These are phyloP conservation scores for Ajuga reptans DNA, from an alignment of 305 asterid species.

Conservation along the genomic window DNA sequence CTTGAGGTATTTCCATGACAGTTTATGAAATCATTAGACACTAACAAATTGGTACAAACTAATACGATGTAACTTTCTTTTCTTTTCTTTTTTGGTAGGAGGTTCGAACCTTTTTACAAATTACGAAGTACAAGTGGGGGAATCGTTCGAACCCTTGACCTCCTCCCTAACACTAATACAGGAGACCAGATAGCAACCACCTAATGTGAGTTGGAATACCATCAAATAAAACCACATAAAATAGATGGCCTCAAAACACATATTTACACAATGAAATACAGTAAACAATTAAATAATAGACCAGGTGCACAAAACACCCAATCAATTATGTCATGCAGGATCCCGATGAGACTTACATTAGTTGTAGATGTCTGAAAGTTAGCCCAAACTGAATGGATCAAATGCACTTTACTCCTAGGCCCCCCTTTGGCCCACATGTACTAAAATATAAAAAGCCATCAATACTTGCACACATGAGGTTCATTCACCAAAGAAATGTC, in stretches of 20 bases:
- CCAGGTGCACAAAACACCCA: not conserved
- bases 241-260: not conserved
- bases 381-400: constrained; percentile 87
- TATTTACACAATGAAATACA: not conserved
- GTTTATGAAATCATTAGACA: not conserved
- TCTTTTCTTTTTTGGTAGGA: not conserved
- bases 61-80: not conserved
- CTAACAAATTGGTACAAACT: not conserved
- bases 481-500: constrained; percentile 9
- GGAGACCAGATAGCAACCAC: not conserved
- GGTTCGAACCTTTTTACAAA: too few species aligned
- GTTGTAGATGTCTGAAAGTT: constrained; percentile 73
- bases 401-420: constrained; percentile 47
- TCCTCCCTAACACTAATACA: too few species aligned
- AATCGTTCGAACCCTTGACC: not conserved
- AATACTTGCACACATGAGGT: constrained; percentile 17
- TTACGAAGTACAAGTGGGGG: not conserved
- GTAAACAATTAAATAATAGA: constrained; percentile 2
- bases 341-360: constrained; percentile 37
- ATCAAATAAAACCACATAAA: not conserved
- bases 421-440: constrained; percentile 71
- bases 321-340: not conserved
- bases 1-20: not conserved
- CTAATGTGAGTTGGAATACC: not conserved
- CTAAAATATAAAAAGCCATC: constrained; percentile 34